Evolutionary conservation across 1,284 basidiomycete genomes (phyloP).

Genomic region (Uromyces viciae-fabae): DNA sequence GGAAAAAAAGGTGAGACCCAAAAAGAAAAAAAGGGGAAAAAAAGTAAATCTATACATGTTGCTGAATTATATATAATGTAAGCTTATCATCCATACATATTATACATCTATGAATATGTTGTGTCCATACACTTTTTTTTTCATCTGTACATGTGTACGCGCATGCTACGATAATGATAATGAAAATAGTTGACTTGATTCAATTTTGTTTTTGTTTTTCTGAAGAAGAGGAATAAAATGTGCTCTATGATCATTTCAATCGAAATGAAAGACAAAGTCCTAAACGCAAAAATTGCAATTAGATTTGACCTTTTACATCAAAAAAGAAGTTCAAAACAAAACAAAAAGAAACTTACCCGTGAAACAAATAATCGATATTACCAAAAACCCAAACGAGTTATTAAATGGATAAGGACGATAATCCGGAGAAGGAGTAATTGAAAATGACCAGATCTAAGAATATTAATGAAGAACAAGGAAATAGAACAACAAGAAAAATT

Average conservation of each 20-base stretch:
- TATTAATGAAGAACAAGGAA: too few relatives aligned
- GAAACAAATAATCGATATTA: conserved; percentile 46
- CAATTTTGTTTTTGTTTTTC: neutral
- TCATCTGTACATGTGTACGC: too few relatives aligned
- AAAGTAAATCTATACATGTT: neutral
- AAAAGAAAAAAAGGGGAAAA: neutral
- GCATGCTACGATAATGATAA: too few relatives aligned
- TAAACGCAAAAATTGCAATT: neutral
- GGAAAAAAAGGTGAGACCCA: too few relatives aligned
- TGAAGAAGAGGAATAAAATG: neutral
- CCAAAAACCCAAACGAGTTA: conserved; percentile 47
- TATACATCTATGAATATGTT: neutral
- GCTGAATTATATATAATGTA: too few relatives aligned
- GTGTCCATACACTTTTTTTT: too few relatives aligned
- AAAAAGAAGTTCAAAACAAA: neutral
- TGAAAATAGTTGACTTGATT: too few relatives aligned
- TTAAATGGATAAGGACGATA: conserved; percentile 47
- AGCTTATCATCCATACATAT: too few relatives aligned
- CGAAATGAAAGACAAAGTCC: conserved; percentile 30
- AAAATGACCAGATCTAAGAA: conserved; percentile 49
- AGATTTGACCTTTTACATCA: neutral
- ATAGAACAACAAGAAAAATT: conserved; percentile 46
- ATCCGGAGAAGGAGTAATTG: conserved; percentile 49
- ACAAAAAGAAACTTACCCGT: conserved; percentile 47
- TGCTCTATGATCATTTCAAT: conserved; percentile 5